These are phyloP conservation scores for Gossypium davidsonii DNA, from an alignment of 441 rosid species.

Conservation along the genomic window DNA sequence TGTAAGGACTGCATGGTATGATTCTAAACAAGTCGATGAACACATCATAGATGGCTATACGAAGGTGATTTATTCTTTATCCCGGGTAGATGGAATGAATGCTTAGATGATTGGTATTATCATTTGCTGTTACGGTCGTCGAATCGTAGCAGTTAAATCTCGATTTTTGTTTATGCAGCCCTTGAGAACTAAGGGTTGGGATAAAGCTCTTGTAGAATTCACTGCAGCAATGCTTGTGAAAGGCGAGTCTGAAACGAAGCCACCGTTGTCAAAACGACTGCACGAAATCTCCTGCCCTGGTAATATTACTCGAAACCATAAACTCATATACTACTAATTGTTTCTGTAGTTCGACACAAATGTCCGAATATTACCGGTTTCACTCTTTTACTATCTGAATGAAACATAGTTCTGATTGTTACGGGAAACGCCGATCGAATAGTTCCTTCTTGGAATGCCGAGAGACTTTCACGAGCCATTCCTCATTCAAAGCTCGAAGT, in stretches of 20 bases:
- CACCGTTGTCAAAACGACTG: slow-evolving; percentile 39
- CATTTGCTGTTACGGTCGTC: not conserved
- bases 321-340: not conserved
- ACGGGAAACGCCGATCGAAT: slow-evolving; percentile 77
- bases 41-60: slow-evolving; percentile 64
- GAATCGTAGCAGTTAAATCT: not conserved
- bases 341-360: too few species aligned
- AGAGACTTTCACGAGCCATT: slow-evolving; percentile 61
- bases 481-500: slow-evolving; percentile 65
- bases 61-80: slow-evolving; percentile 38
- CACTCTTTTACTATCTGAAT: slow-evolving; percentile 14
- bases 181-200: slow-evolving; percentile 52
- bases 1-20: slow-evolving; percentile 67
- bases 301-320: slow-evolving; percentile 11
- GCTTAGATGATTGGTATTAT: not conserved
- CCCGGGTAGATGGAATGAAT: not conserved
- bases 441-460: slow-evolving; percentile 87
- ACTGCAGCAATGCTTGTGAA: slow-evolving; percentile 45
- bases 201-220: slow-evolving; percentile 58
- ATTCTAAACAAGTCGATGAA: slow-evolving; percentile 49
- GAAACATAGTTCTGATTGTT: slow-evolving; percentile 50
- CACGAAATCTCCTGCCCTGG: slow-evolving; percentile 51
- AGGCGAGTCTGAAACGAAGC: slow-evolving; percentile 25
- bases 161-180: slow-evolving; percentile 38
- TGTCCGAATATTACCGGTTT: not conserved